Base-by-base conservation (phyloP, 2,329 filamentous ascomycete species). In the Pseudocercospora macadamiae region DNA sequence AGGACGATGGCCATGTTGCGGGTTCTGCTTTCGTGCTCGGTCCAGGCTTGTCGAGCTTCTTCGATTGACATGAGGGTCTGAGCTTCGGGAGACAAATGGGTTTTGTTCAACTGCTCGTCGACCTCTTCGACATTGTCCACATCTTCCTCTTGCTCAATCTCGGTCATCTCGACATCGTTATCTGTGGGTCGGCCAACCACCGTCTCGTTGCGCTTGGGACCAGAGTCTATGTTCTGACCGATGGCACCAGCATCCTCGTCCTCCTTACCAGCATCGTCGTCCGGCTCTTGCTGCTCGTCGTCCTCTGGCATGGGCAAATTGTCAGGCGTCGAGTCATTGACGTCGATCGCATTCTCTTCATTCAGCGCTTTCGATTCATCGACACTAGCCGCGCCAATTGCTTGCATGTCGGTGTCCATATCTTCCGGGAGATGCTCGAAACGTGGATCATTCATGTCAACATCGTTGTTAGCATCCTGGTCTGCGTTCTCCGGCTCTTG, bases 401-500 rank as follows among this genome's bases (percentile, higher is more conserved):
- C 95, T 76, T 99, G 95, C 1, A 91, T 87, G 72, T 97, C 93
- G n/a, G 89, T 85, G 54, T 88, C 83, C 25, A 87, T 85, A 60
- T 97, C 91, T 65, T 97, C 87, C 61, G 89, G 88, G 3, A 97
- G 80, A 75, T 99, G 95, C 77, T 97, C 92, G 71, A 97, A 97
- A 71, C 97, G 92, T n/a, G 85, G 85, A 70, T 88, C 83, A 8
- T 84, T 82, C 81, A 91, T 89, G 60, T 90, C 85, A 63, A 82
- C 66, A 72, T 78, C 64, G 77, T 73, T 70, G 44, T 76, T 72
- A 59, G 76, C 70, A 52, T 80, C 77, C 64, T 85, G 76, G 28
- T 83, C 80, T 18, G 82, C 75, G 10, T 82, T 78, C 47, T 85
- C 81, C 2, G 75, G 68, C 28, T 78, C 74, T 10, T 73, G 74